Conservation (phyloP, 345 rosid genomes). For the Citrus inodora region DNA sequence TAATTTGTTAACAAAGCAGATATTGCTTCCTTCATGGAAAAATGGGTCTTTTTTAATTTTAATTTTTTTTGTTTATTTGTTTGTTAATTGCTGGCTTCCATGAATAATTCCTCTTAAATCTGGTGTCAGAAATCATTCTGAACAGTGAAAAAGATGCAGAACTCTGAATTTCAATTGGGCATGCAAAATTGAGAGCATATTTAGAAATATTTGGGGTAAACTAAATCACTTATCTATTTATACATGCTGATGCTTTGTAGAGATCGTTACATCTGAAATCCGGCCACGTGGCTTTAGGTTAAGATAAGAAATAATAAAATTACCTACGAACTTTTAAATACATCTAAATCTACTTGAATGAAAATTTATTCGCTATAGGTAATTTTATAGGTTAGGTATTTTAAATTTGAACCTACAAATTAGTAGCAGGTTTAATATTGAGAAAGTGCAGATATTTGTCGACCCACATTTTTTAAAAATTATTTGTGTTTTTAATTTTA, state of each 20-base stretch:
- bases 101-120: neutral
- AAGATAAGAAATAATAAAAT: no score
- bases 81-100: neutral
- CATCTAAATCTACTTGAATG: fast-evolving
- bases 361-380: fast-evolving
- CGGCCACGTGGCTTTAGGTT: neutral
- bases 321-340: fast-evolving
- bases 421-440: fast-evolving
- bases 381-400: no score
- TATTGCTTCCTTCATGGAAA: neutral
- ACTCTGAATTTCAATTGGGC: no score
- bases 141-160: no score
- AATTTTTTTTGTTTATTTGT: neutral
- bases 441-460: fast-evolving
- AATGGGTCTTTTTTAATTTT: neutral
- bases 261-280: no score
- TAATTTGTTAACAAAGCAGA: neutral
- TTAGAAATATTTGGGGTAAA: neutral
- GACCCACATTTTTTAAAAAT: no score
- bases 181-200: neutral
- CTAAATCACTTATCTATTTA: neutral
- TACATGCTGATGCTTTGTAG: no score
- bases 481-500: no score
- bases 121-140: no score
- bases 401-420: fast-evolving